phyloP scores from a whole-genome alignment of 108 stramenopile genomes.

The Fistulifera pelliculosa region DNA sequence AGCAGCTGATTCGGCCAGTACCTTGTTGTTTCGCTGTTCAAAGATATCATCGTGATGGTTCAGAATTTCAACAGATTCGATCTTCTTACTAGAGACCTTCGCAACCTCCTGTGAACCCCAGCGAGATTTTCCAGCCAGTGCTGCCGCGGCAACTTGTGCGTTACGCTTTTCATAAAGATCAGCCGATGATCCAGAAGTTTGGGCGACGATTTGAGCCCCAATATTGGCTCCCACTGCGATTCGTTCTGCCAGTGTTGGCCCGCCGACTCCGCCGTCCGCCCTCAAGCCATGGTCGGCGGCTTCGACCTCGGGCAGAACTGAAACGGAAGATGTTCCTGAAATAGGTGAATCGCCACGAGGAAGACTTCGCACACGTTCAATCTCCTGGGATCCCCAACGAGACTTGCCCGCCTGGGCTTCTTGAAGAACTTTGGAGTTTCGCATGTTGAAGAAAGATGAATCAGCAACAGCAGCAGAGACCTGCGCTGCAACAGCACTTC shows the following conservation, averaged over 20 bases:
- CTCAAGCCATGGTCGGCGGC: conserved; percentile 55
- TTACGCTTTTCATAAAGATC: conserved; percentile 28
- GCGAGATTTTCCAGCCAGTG: conserved; percentile 48
- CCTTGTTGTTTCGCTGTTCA: conserved; percentile 30
- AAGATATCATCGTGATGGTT: background rate
- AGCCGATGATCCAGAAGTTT: conserved; percentile 2
- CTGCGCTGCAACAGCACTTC: conserved; percentile 15
- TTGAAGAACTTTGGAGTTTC: conserved; percentile 51
- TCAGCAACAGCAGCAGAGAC: conserved; percentile 1
- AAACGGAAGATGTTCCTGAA: conserved; percentile 8
- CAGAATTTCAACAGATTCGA: background rate
- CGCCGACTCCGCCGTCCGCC: conserved; percentile 48
- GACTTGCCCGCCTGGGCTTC: conserved; percentile 64
- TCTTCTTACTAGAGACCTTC: conserved; percentile 1
- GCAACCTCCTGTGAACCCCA: conserved; percentile 49
- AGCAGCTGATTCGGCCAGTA: conserved; percentile 33
- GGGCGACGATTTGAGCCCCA: conserved; percentile 1
- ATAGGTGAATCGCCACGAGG: background rate
- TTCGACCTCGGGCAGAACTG: conserved; percentile 17
- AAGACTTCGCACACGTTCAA: conserved; percentile 14
- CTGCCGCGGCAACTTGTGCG: conserved; percentile 30
- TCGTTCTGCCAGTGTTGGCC: conserved; percentile 38
- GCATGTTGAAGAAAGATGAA: conserved; percentile 22
- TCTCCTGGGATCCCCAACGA: conserved; percentile 67
- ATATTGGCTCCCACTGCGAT: conserved; percentile 31